phyloP scores from a whole-genome alignment of 768 basidiomycete species.

The Terana coerulea region DNA sequence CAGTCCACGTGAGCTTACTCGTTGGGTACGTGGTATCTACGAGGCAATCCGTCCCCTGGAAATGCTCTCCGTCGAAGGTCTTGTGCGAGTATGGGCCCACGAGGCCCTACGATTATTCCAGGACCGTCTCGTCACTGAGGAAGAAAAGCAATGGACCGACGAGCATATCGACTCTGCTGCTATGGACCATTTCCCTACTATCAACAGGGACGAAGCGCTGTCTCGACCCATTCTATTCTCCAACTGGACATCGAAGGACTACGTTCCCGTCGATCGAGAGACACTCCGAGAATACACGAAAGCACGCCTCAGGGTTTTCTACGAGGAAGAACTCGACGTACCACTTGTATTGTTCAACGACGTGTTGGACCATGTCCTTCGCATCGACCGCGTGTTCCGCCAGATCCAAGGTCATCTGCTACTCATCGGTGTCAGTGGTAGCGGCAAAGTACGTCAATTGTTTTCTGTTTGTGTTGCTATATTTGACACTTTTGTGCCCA shows the following conservation, averaged over 20 bases:
- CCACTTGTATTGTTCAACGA: constrained; percentile 98
- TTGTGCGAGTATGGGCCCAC: constrained; percentile 97
- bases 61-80: constrained; percentile 88
- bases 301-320: constrained; percentile 95
- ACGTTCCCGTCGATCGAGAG: constrained; percentile 93
- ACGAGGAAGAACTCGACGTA: constrained; percentile 98
- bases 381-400: constrained; percentile 98
- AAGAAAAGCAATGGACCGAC: constrained; percentile 94
- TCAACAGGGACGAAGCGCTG: constrained; percentile 84
- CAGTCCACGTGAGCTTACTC: constrained; percentile 96
- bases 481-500: constrained; percentile 27
- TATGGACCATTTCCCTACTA: constrained; percentile 88
- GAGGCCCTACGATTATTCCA: constrained; percentile 97
- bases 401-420: constrained; percentile 96
- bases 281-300: constrained; percentile 93
- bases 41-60: constrained; percentile 95
- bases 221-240: constrained; percentile 92
- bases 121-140: constrained; percentile 91
- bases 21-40: constrained; percentile 96
- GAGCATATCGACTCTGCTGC: constrained; percentile 84
- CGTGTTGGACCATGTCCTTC: constrained; percentile 94
- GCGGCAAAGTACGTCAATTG: constrained; percentile 76
- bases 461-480: background rate
- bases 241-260: constrained; percentile 98
- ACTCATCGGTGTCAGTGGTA: constrained; percentile 96